Evolutionary conservation across 2,329 filamentous ascomycete genomes (phyloP).

Genomic region (Cladobotryum mycophilum): DNA sequence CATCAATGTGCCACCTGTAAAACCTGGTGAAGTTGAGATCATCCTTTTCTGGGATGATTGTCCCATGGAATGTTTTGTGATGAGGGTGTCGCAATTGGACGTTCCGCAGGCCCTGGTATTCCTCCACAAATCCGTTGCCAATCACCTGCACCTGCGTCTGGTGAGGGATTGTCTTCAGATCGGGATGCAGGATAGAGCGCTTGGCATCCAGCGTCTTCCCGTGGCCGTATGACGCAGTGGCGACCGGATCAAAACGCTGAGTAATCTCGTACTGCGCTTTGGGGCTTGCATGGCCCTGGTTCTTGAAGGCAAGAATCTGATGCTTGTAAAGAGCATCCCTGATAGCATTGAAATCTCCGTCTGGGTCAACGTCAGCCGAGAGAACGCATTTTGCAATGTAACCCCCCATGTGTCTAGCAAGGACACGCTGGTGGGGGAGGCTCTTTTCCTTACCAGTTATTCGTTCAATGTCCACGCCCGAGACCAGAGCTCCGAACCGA

Average conservation of each 20-base stretch:
- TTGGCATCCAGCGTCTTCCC: constrained; percentile 64
- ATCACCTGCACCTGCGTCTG: constrained; percentile 73
- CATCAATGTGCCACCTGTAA: constrained; percentile 78
- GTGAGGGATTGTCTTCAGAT: constrained; percentile 73
- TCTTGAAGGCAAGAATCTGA: constrained; percentile 66
- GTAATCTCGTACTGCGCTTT: constrained; percentile 70
- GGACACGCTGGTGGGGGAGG: no score
- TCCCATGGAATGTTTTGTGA: constrained; percentile 69
- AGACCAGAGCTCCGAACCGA: constrained; percentile 56
- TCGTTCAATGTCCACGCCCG: constrained; percentile 54
- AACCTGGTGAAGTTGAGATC: constrained; percentile 50
- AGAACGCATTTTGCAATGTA: no score
- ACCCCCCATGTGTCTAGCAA: no score
- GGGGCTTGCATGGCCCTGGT: constrained; percentile 57
- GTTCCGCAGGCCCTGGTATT: constrained; percentile 65
- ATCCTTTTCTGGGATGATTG: constrained; percentile 49
- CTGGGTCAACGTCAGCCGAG: constrained; percentile 26
- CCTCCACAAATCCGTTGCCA: constrained; percentile 63
- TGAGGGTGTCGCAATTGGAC: constrained; percentile 68
- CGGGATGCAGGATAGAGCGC: constrained; percentile 64
- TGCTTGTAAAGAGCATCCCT: constrained; percentile 59
- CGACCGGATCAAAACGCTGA: constrained; percentile 62
- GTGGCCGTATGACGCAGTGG: constrained; percentile 62
- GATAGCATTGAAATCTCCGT: constrained; percentile 59
- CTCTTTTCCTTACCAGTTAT: constrained; percentile 47